Evolutionary conservation across 768 basidiomycete species (phyloP).

Genomic region (Rhodosporidiobolus sp.): DNA sequence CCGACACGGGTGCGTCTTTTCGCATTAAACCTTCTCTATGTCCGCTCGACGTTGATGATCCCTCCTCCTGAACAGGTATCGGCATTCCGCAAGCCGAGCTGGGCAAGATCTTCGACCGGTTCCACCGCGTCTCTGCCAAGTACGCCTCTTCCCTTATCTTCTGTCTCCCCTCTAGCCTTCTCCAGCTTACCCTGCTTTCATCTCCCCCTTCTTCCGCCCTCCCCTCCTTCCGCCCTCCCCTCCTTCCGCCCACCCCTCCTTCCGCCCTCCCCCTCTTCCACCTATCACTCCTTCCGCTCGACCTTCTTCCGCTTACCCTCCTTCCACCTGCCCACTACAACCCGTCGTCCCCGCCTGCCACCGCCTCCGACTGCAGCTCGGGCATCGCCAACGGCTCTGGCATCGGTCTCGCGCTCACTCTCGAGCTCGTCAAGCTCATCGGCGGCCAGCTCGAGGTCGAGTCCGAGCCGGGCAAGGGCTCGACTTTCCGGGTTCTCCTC

Average conservation of each 20-base stretch:
- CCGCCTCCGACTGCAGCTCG: too few relatives aligned
- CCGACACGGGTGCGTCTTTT: conserved; percentile 29
- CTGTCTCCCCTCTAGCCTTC: neutral
- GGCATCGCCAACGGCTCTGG: conserved; percentile 19
- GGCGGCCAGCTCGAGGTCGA: conserved; percentile 39
- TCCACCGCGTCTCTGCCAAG: conserved; percentile 35
- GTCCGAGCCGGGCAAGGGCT: conserved; percentile 24
- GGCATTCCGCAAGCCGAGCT: conserved; percentile 35
- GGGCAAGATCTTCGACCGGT: conserved; percentile 38
- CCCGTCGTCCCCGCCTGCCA: too few relatives aligned
- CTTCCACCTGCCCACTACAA: neutral
- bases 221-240: neutral
- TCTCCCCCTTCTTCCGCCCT: too few relatives aligned
- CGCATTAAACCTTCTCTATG: neutral
- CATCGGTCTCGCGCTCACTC: conserved; percentile 39
- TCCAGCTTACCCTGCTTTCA: neutral
- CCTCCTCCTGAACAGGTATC: neutral
- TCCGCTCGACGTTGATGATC: too few relatives aligned
- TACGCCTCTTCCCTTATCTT: neutral
- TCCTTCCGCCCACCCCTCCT: too few relatives aligned
- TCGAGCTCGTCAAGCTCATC: conserved; percentile 37
- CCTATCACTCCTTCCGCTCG: too few relatives aligned
- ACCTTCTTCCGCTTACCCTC: neutral
- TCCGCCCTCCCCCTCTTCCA: too few relatives aligned
- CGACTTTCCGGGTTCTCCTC: conserved; percentile 24